phyloP scores from a whole-genome alignment of 768 basidiomycete species.

The Kwoniella pini region DNA sequence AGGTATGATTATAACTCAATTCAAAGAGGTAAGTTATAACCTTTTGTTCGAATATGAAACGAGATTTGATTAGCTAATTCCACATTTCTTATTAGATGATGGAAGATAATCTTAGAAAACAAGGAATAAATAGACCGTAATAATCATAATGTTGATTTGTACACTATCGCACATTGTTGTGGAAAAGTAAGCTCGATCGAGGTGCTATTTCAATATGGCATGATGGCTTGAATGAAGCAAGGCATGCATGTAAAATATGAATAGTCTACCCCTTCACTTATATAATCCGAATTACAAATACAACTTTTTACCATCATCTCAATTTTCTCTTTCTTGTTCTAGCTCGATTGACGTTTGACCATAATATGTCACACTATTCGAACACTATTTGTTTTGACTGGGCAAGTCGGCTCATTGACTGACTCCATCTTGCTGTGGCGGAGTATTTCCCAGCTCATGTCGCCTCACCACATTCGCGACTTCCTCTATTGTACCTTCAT shows the following conservation, averaged over 20 bases:
- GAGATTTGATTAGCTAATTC: background rate
- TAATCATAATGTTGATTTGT: too few relatives aligned
- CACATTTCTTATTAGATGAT: slow-evolving; percentile 28
- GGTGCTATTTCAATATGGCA: too few relatives aligned
- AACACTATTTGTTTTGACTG: background rate
- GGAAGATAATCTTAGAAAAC: slow-evolving; percentile 32
- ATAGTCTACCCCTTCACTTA: too few relatives aligned
- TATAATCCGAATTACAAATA: too few relatives aligned
- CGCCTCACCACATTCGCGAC: background rate
- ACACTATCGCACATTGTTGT: too few relatives aligned
- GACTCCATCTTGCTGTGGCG: slow-evolving; percentile 27
- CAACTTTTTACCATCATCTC: too few relatives aligned
- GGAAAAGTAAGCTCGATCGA: too few relatives aligned
- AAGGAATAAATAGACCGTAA: slow-evolving; percentile 22
- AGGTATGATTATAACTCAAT: slow-evolving; percentile 73
- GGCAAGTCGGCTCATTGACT: background rate
- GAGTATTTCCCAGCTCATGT: slow-evolving; percentile 17
- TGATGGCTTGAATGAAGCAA: too few relatives aligned
- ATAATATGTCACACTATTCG: too few relatives aligned
- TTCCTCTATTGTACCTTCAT: background rate
- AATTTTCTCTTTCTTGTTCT: too few relatives aligned
- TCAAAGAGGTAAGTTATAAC: slow-evolving; percentile 15
- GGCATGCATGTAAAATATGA: too few relatives aligned
- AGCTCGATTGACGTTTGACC: too few relatives aligned
- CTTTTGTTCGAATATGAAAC: background rate